Evolutionary conservation across 2,329 filamentous ascomycete species (phyloP).

Genomic region (Paraconiothyrium brasiliense): DNA sequence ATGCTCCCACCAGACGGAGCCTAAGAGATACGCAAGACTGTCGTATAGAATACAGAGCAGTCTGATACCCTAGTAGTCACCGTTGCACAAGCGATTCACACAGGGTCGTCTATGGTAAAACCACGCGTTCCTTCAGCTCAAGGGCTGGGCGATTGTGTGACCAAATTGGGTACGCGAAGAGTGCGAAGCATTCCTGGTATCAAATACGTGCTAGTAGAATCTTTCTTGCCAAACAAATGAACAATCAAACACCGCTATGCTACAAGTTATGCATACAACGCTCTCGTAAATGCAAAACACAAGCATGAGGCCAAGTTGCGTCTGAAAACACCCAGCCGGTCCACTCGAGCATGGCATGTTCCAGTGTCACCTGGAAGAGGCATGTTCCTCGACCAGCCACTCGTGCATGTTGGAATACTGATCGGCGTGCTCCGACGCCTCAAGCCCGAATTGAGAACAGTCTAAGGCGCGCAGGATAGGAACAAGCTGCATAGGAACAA

Average conservation of each 20-base stretch:
- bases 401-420: not conserved
- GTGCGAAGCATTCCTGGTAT: not conserved
- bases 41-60: not conserved
- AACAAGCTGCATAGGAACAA: not conserved
- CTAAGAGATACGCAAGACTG: not conserved
- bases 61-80: not conserved
- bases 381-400: not conserved
- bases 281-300: not conserved
- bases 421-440: not conserved
- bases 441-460: not conserved
- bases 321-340: not conserved
- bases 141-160: too few relatives aligned
- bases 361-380: not conserved
- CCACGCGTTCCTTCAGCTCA: too few relatives aligned
- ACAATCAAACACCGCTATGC: slow-evolving; percentile 4
- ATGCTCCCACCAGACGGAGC: not conserved
- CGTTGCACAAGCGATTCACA: not conserved
- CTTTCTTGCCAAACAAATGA: not conserved
- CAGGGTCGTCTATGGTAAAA: too few relatives aligned
- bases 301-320: not conserved
- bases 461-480: not conserved
- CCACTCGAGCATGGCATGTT: not conserved
- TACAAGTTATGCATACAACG: slow-evolving; percentile 8
- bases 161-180: too few relatives aligned
- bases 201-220: not conserved